Evolutionary conservation across 1,284 basidiomycete species (phyloP).

Genomic region (Wallemia mellicola): DNA sequence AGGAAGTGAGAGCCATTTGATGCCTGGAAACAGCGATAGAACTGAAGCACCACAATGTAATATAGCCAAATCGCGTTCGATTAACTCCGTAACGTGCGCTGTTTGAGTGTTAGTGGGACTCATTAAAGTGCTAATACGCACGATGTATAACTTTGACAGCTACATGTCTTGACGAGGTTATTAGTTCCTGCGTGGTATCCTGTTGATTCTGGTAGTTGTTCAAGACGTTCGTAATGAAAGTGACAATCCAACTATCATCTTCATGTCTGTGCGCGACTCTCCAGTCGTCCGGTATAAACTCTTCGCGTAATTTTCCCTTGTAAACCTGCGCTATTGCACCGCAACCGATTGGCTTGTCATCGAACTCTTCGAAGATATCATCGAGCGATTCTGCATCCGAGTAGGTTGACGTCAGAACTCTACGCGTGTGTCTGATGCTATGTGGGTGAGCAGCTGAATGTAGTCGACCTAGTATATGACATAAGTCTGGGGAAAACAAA

Average conservation of each 20-base stretch:
- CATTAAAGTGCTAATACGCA: not conserved
- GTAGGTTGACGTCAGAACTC: conserved; percentile 60
- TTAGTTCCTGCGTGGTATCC: not conserved
- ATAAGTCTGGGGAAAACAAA: conserved; percentile 75
- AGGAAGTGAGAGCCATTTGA: conserved; percentile 85
- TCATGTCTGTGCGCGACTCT: not conserved
- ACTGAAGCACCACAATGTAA: conserved; percentile 70
- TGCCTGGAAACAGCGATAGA: conserved; percentile 57
- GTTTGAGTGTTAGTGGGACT: not conserved
- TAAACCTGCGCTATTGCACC: conserved; percentile 83
- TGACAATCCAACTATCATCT: not conserved
- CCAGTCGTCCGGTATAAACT: not conserved
- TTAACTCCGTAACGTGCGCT: conserved; percentile 35
- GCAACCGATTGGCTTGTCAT: conserved; percentile 64
- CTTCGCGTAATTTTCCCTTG: conserved; percentile 1
- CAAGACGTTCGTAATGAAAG: not conserved
- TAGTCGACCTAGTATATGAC: conserved; percentile 50
- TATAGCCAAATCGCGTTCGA: conserved; percentile 65
- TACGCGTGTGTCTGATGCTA: conserved; percentile 45
- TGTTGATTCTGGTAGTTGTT: not conserved
- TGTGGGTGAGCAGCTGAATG: conserved; percentile 77
- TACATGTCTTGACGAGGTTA: not conserved
- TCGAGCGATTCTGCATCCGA: conserved; percentile 32
- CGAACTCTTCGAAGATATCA: conserved; percentile 76
- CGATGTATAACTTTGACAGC: not conserved